Evolutionary conservation across 2,329 filamentous ascomycete genomes (phyloP).

Genomic region (Neonectria faginata): DNA sequence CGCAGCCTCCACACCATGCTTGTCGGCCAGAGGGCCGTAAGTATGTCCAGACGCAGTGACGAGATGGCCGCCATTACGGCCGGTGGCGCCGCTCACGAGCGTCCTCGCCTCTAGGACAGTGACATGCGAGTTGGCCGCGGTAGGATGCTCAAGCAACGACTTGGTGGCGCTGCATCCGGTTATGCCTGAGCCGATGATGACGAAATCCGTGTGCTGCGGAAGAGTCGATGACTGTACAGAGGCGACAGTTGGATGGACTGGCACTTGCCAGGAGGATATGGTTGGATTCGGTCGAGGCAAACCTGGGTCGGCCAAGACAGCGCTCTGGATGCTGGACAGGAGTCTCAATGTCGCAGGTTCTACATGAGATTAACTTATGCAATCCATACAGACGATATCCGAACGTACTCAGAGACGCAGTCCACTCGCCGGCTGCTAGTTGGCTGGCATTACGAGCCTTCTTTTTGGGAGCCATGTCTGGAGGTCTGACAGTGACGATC

Average conservation of each 20-base stretch:
- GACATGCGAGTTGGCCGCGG: constrained; percentile 18
- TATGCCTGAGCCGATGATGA: constrained; percentile 49
- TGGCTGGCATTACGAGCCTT: not conserved
- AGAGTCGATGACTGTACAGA: constrained; percentile 39
- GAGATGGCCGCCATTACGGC: constrained; percentile 47
- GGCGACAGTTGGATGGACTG: constrained; percentile 39
- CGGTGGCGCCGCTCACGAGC: constrained; percentile 47
- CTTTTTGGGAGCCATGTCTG: not conserved
- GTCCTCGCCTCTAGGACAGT: constrained; percentile 46
- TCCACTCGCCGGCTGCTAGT: not conserved
- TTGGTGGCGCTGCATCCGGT: constrained; percentile 46
- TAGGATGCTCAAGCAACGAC: constrained; percentile 37
- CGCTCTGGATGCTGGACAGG: constrained; percentile 16
- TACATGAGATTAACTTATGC: not conserved
- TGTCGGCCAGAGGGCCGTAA: constrained; percentile 48
- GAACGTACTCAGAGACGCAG: constrained; percentile 5
- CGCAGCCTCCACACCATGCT: constrained; percentile 51
- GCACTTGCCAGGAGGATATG: constrained; percentile 43
- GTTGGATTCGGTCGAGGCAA: constrained; percentile 43
- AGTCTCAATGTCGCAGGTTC: constrained; percentile 16
- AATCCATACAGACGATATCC: not conserved
- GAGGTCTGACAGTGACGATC: not conserved
- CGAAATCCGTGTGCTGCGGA: constrained; percentile 38
- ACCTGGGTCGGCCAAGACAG: constrained; percentile 37
- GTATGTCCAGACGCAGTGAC: constrained; percentile 52